Evolutionary conservation across 768 basidiomycete species (phyloP).

Genomic region (Suillus brevipes): DNA sequence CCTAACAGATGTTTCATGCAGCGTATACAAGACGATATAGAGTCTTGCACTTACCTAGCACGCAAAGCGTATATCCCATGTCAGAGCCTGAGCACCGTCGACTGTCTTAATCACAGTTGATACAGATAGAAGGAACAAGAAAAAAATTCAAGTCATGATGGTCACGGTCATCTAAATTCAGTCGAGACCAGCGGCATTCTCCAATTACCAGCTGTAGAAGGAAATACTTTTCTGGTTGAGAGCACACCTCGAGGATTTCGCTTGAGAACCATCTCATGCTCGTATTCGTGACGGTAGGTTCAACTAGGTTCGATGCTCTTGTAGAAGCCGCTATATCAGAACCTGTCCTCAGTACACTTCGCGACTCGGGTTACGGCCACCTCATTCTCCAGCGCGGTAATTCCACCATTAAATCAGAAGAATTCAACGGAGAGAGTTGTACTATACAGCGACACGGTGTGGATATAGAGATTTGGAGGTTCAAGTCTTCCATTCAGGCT

Average conservation of each 20-base stretch:
- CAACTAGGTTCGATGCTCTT: conserved; percentile 81
- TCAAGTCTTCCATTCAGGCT: conserved; percentile 68
- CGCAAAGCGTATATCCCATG: conserved; percentile 93
- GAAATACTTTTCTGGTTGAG: neutral
- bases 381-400: conserved; percentile 81
- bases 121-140: neutral
- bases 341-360: conserved; percentile 56
- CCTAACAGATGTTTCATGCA: conserved; percentile 46
- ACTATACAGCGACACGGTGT: conserved; percentile 42
- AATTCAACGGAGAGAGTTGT: conserved; percentile 24
- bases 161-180: neutral
- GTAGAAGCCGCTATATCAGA: conserved; percentile 58
- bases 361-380: conserved; percentile 51
- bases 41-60: conserved; percentile 56
- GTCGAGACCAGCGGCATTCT: neutral
- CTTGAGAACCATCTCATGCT: conserved; percentile 20
- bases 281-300: conserved; percentile 85
- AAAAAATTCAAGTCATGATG: conserved; percentile 15
- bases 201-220: neutral
- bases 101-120: neutral
- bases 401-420: conserved; percentile 45
- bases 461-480: conserved; percentile 65
- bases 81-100: conserved; percentile 3
- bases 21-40: conserved; percentile 10
- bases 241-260: neutral